Evolutionary conservation across 768 basidiomycete species (phyloP), one percentile per base, ranked within the genome.

Genomic region (Nidularia sp.): DNA sequence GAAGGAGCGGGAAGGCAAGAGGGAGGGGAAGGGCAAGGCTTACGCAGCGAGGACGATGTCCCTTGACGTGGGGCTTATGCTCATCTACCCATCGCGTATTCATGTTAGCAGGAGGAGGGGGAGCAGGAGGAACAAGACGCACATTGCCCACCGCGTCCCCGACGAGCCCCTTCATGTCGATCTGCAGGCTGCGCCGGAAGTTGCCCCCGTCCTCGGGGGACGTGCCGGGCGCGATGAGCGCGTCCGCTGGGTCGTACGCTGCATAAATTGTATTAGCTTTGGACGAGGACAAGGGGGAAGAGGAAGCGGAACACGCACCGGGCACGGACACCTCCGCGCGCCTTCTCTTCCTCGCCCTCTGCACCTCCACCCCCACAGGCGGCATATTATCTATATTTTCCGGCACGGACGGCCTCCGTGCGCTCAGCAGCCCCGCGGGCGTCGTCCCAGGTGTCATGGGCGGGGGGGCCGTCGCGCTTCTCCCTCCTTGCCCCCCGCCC

Each of bases 1-100:
- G 31, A 15, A 22, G 35, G 5, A 12, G 25, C 25, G 34, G 13
- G 10, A 48, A 31, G 25, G 41, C 15, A 34, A 47, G 43, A 22
- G 34, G 13, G 10, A 48, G 22, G 25, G 41, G 22, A 34, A 47
- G 43, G 22, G 1, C 9, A 45, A 45, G 44, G 69, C 85, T 58
- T 70, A 92, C 88, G 91, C 87, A 47, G 93, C 95, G 44, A 98
- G 81, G 3, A 93, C 93, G 25, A 98, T 79, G 63, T 98, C 95
- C 18, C 95, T 79, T 49, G 84, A 88, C 4, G 86, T 77, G 7
- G 95, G 95, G 59, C 90, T 90, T 49, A 97, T 95, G 53, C 88
- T 91, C 91, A 93, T 91, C 90, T 93, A 60, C 7, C 48, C 1
- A 47, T 41, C n/a, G 3, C 5, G 15, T 41, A 12, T 42, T 47